Base-by-base conservation (phyloP, 2,329 filamentous ascomycete genomes). In the Amphichorda felina region DNA sequence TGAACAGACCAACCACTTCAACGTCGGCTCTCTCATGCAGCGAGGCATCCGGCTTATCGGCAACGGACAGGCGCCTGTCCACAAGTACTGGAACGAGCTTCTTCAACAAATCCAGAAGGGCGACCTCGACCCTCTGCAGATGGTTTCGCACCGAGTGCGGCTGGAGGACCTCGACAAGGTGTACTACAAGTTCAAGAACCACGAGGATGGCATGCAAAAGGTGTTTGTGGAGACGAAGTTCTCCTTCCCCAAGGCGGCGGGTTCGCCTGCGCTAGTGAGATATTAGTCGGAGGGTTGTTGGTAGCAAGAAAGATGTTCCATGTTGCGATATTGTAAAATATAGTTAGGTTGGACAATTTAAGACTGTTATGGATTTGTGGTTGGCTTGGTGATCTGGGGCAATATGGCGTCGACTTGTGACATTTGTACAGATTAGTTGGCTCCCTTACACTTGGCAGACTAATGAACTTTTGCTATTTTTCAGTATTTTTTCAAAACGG, bases 11-110 rank as follows among this genome's bases (percentile, higher is more conserved):
- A 87, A 86, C 57, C 80, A 85, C 55, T 84, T 89, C 66, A 85
- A 85, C 57, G 78, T 89, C 45, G 84, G 86, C 8, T 78, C 82
- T 0, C 52, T 93, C 11, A 93, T 93, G 85, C 76, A 93, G 59
- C 77, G 82, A 22, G 85, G 85, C n/a, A 75, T 93, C 45, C 78
- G 82, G 2, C 70, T 94, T 30, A 87, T 76, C 30, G 73, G 74
- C 14, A 75, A 75, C 46, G 72, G 72, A 2, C 73, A 78, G 46
- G 72, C 72, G 0, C 85, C 85, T 0, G 83, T 93, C 0, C 83
- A 89, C 48, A 73, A 79, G 48, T 91, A 93, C 61, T 93, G 84
- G 86, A 67, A 85, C 17, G 71, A 82, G 4, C 64, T 93, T n/a
- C 64, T 91, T 31, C 60, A 71, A 41, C 61, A 64, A 56, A 81